A percentile compares a stretch with the other conserved stretches of the same genome.
These are phyloP conservation scores for Pleurotus pulmonarius DNA, from an alignment of 768 basidiomycete genomes.

Conservation along the genomic window DNA sequence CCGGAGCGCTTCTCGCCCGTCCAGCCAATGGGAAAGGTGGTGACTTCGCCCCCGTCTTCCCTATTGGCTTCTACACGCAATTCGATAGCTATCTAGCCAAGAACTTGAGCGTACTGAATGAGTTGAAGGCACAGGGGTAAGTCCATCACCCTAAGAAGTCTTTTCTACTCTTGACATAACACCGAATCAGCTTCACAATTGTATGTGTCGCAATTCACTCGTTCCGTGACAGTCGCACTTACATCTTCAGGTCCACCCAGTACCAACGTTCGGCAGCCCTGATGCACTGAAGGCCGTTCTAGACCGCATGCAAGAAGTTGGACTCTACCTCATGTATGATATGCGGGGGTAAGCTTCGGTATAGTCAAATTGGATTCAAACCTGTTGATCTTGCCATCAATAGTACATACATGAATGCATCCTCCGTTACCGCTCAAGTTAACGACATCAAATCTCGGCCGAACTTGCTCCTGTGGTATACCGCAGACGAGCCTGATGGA, in stretches of 20 bases:
- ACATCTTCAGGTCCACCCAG: constrained; percentile 57
- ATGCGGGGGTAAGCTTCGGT: constrained; percentile 53
- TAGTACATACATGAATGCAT: constrained; percentile 62
- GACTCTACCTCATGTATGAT: constrained; percentile 77
- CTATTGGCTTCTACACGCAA: constrained; percentile 71
- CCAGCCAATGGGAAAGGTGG: constrained; percentile 48
- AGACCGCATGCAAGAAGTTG: constrained; percentile 68
- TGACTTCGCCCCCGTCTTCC: constrained; percentile 54
- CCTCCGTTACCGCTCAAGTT: constrained; percentile 64
- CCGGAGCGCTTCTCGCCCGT: constrained; percentile 50
- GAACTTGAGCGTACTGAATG: constrained; percentile 51
- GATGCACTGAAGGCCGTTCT: constrained; percentile 55
- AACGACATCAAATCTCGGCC: constrained; percentile 61
- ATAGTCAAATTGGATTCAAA: background rate
- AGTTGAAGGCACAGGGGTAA: constrained; percentile 56
- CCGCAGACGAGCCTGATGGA: constrained; percentile 73
- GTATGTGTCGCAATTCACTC: constrained; percentile 21
- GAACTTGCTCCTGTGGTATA: constrained; percentile 73
- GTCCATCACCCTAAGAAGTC: constrained; percentile 11
- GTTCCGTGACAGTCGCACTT: constrained; percentile 19
- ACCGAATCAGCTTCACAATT: constrained; percentile 30
- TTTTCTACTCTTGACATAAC: background rate
- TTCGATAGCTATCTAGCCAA: constrained; percentile 51
- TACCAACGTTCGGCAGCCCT: constrained; percentile 62
- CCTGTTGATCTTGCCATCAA: constrained; percentile 10